Base-by-base conservation (phyloP, 768 basidiomycete species). In the Termitomyces sp. region DNA sequence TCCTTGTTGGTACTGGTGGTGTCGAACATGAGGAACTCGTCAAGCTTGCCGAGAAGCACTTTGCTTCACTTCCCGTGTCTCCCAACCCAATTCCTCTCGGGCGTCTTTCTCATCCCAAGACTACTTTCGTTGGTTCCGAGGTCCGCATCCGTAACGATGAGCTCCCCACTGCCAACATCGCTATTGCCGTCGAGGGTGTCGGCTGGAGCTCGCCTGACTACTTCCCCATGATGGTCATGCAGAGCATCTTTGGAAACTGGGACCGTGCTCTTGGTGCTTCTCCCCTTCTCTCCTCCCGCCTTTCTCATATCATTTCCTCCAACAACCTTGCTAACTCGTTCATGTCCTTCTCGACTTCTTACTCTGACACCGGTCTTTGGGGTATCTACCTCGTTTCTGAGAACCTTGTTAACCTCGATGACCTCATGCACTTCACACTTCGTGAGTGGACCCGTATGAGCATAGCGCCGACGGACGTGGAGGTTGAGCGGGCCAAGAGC, bases 141-240 rank as follows among this genome's bases (percentile, higher is more conserved):
- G 96, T 98, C 56, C 89, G 96, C 64, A 75, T 98, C 58, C 89
- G 96, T 45, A 93, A 99, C 69, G 97, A 98, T 75, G 86, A 88
- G 53, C 76, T 89, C 68, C 81, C 86, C 23, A 94, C 92, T 6
- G 89, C 90, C 56, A 89, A 98, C 78, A 81, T 99, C 66, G 96
- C 96, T 59, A 89, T 99, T 64, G 93, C 97, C 29, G 94, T 98
- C 43, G 95, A 98, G 70, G 97, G 97, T 70, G 95, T 96, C 53
- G 86, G 93, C 72, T 98, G 96, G 95, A 91, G 88, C 64, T 94
- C 90, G 10, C 94, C 96, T 27, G 97, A 99, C 74, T 98, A 98
- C 80, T 98, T 92, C 86, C 93, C 95, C 57, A 96, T 99, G 95
- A 86, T 98, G 76, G 94, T 93, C 68, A 91, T 97, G 88, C 92